Percentiles rank a stretch among this genome's conserved stretches.
These are phyloP conservation scores for Sutorius eximius DNA, from an alignment of 1,284 basidiomycete species.

Conservation along the genomic window DNA sequence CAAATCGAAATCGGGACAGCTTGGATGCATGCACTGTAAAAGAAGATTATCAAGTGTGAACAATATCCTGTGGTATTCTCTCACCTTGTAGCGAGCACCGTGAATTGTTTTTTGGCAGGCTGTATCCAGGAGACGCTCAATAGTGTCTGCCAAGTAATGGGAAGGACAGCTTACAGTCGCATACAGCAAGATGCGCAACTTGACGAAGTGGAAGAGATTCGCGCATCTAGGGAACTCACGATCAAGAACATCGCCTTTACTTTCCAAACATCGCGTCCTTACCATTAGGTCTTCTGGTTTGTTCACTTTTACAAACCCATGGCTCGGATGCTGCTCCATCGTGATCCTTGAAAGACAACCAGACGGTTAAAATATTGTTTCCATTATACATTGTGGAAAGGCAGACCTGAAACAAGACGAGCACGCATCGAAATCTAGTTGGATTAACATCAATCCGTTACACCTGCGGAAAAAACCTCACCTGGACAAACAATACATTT, in stretches of 20 bases:
- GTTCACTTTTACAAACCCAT: slow-evolving; percentile 72
- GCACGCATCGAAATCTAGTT: slow-evolving; percentile 71
- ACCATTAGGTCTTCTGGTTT: slow-evolving; percentile 60
- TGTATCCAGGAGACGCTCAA: slow-evolving; percentile 17
- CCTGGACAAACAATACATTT: slow-evolving; percentile 70
- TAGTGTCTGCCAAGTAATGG: background rate
- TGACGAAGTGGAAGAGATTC: slow-evolving; percentile 12
- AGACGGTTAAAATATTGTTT: slow-evolving; percentile 2
- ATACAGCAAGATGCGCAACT: slow-evolving; percentile 49
- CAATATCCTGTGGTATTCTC: slow-evolving; percentile 3
- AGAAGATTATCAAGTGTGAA: slow-evolving; percentile 1
- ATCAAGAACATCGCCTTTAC: background rate
- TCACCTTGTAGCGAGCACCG: slow-evolving; percentile 72
- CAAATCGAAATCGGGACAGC: slow-evolving; percentile 82
- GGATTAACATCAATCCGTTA: slow-evolving; percentile 10
- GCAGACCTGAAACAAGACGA: slow-evolving; percentile 62
- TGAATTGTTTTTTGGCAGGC: slow-evolving; percentile 57
- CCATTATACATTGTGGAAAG: background rate
- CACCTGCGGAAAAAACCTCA: slow-evolving; percentile 8
- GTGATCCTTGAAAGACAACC: slow-evolving; percentile 49
- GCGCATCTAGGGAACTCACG: slow-evolving; percentile 26
- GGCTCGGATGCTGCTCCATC: slow-evolving; percentile 70
- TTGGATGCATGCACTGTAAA: slow-evolving; percentile 74
- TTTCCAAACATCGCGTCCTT: background rate
- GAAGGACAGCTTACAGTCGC: slow-evolving; percentile 43